Evolutionary conservation across 2,329 filamentous ascomycete genomes (phyloP).

Genomic region (Remersonia thermophila): DNA sequence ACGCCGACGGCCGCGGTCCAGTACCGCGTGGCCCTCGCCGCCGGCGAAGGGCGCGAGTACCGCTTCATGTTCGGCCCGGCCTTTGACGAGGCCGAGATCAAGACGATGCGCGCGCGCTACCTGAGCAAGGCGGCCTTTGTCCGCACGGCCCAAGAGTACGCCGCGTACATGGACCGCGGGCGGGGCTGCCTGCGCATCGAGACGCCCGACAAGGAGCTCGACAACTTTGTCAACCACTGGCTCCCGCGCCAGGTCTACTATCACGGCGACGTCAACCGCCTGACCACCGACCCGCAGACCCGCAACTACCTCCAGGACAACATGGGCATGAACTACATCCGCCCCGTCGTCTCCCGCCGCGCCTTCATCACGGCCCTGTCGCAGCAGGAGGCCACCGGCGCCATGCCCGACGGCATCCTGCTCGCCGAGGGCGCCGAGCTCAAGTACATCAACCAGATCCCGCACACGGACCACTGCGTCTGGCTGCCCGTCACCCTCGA

Average conservation of each 20-base stretch:
- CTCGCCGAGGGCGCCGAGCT: conserved; percentile 41
- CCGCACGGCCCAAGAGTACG: conserved; percentile 33
- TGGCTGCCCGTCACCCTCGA: conserved; percentile 45
- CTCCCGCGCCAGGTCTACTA: conserved; percentile 45
- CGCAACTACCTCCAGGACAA: conserved; percentile 48
- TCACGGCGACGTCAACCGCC: conserved; percentile 45
- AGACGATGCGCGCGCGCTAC: conserved; percentile 32
- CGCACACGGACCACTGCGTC: conserved; percentile 47
- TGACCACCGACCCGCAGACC: conserved; percentile 47
- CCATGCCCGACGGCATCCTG: conserved; percentile 46
- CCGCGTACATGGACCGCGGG: conserved; percentile 37
- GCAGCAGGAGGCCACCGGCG: conserved; percentile 41
- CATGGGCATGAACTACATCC: conserved; percentile 48
- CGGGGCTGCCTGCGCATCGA: conserved; percentile 38
- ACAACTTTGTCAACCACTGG: conserved; percentile 49
- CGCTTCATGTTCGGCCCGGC: conserved; percentile 45
- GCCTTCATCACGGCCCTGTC: conserved; percentile 37
- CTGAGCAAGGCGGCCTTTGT: conserved; percentile 37
- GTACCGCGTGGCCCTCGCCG: conserved; percentile 31
- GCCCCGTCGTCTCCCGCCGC: conserved; percentile 34
- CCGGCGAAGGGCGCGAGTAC: conserved; percentile 31
- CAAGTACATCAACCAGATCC: conserved; percentile 50
- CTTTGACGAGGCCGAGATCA: conserved; percentile 38
- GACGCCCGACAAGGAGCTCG: conserved; percentile 40
- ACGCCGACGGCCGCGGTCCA: conserved; percentile 42